phyloP scores from a whole-genome alignment of 2,329 filamentous ascomycete genomes.

The Penicillium sp. region DNA sequence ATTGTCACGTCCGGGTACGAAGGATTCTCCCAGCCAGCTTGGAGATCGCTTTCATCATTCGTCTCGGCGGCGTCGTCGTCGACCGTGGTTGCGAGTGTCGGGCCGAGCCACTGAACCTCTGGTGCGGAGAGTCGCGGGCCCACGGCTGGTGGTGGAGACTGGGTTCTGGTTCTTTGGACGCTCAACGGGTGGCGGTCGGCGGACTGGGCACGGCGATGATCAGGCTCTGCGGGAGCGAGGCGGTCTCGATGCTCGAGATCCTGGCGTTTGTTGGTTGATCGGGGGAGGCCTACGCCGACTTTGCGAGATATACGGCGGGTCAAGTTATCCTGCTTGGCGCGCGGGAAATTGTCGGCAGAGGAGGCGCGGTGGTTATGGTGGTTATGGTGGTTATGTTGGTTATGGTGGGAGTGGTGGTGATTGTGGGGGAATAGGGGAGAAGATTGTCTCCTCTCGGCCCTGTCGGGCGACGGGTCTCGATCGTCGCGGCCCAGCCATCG shows the following conservation, averaged over 20 bases:
- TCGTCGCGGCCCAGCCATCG: constrained; percentile 47
- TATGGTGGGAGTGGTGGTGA: constrained; percentile 9
- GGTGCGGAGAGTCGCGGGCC: constrained; percentile 44
- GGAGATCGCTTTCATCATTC: constrained; percentile 31
- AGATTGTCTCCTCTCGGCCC: constrained; percentile 1
- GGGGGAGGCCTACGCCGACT: constrained; percentile 76
- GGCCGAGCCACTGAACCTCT: constrained; percentile 42
- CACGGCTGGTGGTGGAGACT: constrained; percentile 43
- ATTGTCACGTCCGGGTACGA: constrained; percentile 25
- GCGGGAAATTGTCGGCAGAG: constrained; percentile 19
- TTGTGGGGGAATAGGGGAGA: constrained; percentile 13
- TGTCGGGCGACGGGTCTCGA: constrained; percentile 33
- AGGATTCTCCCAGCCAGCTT: constrained; percentile 30
- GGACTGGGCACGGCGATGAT: constrained; percentile 68
- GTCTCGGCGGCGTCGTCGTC: constrained; percentile 34
- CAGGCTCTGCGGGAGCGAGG: constrained; percentile 66
- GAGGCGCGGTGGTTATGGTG: constrained; percentile 16
- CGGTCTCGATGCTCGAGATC: constrained; percentile 77
- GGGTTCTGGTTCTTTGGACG: constrained; percentile 48
- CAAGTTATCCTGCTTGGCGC: constrained; percentile 33
- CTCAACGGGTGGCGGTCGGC: constrained; percentile 48
- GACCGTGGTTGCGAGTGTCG: constrained; percentile 34
- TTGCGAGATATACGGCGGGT: constrained; percentile 40
- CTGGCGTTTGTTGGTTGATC: constrained; percentile 76
- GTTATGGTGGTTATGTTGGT: constrained; percentile 9